phyloP scores from a whole-genome alignment of 2,329 filamentous ascomycete species.

The Penicillium sp. region DNA sequence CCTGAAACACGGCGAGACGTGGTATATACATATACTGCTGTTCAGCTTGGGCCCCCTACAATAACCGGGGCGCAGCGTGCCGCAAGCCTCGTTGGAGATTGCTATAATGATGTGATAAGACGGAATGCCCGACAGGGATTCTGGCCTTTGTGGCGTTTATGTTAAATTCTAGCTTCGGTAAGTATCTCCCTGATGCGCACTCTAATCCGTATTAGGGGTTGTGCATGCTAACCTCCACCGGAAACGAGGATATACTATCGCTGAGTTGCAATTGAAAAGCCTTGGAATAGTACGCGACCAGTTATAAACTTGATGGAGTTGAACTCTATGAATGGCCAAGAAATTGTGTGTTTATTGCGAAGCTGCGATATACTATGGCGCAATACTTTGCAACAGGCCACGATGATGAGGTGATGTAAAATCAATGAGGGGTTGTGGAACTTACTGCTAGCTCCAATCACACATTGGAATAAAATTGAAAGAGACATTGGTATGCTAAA shows the following conservation, averaged over 20 bases:
- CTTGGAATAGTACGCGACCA: background rate
- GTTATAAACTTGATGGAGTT: background rate
- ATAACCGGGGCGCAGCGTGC: background rate
- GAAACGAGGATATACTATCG: background rate
- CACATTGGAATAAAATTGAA: background rate
- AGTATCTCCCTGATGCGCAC: background rate
- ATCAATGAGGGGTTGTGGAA: background rate
- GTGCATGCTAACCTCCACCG: background rate
- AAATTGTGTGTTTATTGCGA: background rate
- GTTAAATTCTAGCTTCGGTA: background rate
- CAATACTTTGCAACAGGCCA: conserved; percentile 4
- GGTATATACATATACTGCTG: background rate
- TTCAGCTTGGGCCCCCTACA: background rate
- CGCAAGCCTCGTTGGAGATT: background rate
- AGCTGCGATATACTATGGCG: background rate
- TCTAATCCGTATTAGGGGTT: background rate
- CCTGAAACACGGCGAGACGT: background rate
- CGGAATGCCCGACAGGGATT: background rate
- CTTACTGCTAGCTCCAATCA: background rate
- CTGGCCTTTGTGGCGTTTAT: background rate
- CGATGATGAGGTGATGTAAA: conserved; percentile 2
- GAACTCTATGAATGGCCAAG: background rate
- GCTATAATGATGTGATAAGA: background rate
- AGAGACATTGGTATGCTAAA: background rate
- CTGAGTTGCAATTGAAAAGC: background rate